A percentile compares a stretch with the other conserved stretches of the same genome.
These are phyloP conservation scores for Raphanus sativus DNA, from an alignment of 345 rosid genomes.

Conservation along the genomic window DNA sequence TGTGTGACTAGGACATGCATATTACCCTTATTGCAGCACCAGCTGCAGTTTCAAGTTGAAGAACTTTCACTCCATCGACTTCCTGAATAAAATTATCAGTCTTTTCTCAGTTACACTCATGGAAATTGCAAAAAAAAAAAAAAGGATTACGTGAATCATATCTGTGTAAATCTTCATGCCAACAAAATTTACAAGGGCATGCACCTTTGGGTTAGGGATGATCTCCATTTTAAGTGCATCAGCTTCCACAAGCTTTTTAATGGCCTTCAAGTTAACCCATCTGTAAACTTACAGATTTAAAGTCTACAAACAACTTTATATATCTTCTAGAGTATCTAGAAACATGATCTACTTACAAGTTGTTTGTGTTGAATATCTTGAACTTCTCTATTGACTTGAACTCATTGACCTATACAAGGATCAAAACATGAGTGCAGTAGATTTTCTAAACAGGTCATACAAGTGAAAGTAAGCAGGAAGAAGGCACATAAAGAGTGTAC, in stretches of 20 bases:
- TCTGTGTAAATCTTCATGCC: too few relatives aligned
- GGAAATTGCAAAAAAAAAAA: neutral
- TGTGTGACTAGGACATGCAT: neutral
- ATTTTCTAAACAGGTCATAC: neutral
- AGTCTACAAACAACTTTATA: constrained; percentile 16
- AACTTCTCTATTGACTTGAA: constrained; percentile 99
- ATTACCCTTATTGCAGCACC: constrained; percentile 92
- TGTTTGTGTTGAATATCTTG: constrained; percentile 98
- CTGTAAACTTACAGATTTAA: constrained; percentile 44
- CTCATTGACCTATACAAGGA: constrained; percentile 69
- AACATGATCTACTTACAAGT: constrained; percentile 57
- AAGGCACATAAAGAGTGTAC: neutral
- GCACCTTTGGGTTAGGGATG: constrained; percentile 92
- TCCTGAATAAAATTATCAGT: constrained; percentile 50
- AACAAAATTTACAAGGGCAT: too few relatives aligned
- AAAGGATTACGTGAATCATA: neutral
- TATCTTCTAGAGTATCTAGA: neutral
- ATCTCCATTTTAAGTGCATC: constrained; percentile 96
- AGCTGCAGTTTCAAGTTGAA: constrained; percentile 96
- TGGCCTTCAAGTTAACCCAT: constrained; percentile 94
- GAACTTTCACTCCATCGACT: constrained; percentile 91
- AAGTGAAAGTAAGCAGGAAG: constrained; percentile 4
- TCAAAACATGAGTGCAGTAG: constrained; percentile 10
- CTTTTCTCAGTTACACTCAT: constrained; percentile 1
- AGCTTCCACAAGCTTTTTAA: constrained; percentile 92